Percentiles rank a stretch among this genome's conserved stretches.
Conservation (phyloP, 805 yeast genomes). For the Gaillardinia entomophila region DNA sequence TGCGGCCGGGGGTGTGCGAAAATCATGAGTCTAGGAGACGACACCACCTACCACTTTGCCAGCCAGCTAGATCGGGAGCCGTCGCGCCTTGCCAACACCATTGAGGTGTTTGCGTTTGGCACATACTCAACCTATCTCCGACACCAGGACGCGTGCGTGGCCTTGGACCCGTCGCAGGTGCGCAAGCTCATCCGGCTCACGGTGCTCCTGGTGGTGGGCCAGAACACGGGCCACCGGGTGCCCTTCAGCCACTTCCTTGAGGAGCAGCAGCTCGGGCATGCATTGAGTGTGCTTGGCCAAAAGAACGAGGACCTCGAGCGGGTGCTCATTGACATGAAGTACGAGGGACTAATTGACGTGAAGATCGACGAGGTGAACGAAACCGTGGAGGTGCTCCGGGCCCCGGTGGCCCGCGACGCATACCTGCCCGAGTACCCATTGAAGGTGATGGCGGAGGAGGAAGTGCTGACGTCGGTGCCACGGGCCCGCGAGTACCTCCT, state of each 20-base stretch:
- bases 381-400: conserved; percentile 10
- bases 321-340: conserved; percentile 19
- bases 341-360: conserved; percentile 15
- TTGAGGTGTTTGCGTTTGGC: conserved; percentile 38
- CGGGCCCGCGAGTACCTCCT: conserved; percentile 14
- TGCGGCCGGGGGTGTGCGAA: too few species aligned
- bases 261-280: conserved; percentile 11
- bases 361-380: conserved; percentile 22
- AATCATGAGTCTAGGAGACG: too few species aligned
- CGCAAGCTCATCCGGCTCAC: conserved; percentile 24
- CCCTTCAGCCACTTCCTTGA: conserved; percentile 10
- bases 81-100: conserved; percentile 12
- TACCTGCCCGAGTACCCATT: conserved; percentile 17
- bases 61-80: background rate
- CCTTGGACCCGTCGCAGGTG: conserved; percentile 7
- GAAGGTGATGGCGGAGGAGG: conserved; percentile 18
- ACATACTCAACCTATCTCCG: conserved; percentile 17
- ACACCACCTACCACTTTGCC: background rate
- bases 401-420: conserved; percentile 23
- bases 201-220: conserved; percentile 16
- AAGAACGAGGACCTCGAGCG: conserved; percentile 10
- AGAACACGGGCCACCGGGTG: conserved; percentile 15
- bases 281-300: conserved; percentile 4
- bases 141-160: conserved; percentile 11
- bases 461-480: conserved; percentile 14